Conservation (phyloP, 2,329 filamentous ascomycete species). For the Cytospora chrysosperma region DNA sequence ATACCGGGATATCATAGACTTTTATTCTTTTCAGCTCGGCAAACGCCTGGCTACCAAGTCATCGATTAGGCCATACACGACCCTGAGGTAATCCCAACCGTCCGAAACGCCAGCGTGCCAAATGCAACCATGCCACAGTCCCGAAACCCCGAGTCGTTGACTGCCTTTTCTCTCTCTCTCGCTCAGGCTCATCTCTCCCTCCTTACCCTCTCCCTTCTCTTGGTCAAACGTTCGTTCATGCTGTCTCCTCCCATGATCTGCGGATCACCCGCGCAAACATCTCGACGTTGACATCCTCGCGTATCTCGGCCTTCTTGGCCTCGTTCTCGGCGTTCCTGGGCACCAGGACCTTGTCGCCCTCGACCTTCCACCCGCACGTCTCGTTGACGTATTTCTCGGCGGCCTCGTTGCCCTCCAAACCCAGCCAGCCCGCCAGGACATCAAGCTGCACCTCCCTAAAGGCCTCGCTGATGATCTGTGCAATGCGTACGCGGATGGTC, state of each 20-base stretch:
- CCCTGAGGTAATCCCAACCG: conserved; percentile 9
- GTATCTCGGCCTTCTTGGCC: conserved; percentile 90
- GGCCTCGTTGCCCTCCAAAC: conserved; percentile 61
- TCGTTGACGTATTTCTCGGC: conserved; percentile 78
- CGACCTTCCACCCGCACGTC: conserved; percentile 83
- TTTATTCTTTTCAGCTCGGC: conserved; percentile 18
- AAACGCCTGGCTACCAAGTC: conserved; percentile 20
- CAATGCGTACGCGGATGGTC: conserved; percentile 85
- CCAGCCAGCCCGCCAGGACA: conserved; percentile 74
- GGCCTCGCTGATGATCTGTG: conserved; percentile 77
- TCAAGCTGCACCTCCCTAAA: conserved; percentile 70
- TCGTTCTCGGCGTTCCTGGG: conserved; percentile 96
- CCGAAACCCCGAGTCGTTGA: background rate
- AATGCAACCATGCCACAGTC: conserved; percentile 19
- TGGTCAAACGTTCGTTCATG: conserved; percentile 37
- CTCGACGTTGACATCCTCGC: conserved; percentile 91
- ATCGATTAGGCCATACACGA: conserved; percentile 13
- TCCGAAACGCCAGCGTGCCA: conserved; percentile 18
- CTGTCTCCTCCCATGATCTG: conserved; percentile 82
- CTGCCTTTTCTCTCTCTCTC: background rate
- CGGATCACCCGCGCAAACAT: conserved; percentile 79
- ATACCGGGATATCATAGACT: conserved; percentile 11
- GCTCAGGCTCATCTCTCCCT: background rate
- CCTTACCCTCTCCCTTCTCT: background rate
- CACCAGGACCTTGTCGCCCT: conserved; percentile 67